Conservation (phyloP, 345 rosid species). For the Capsella bursapastoris region DNA sequence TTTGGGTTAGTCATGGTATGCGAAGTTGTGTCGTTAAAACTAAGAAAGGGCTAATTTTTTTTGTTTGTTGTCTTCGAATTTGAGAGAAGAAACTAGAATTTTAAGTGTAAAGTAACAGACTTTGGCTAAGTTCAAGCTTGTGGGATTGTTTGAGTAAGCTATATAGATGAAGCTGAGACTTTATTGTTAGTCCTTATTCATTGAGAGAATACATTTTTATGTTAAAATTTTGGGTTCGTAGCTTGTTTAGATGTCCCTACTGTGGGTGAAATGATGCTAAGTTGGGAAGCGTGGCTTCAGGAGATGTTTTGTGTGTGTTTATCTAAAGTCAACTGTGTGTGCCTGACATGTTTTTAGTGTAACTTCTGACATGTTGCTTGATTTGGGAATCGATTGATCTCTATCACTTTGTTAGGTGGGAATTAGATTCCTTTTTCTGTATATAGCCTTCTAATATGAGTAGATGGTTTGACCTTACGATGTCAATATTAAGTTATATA, state of each 20-base stretch:
- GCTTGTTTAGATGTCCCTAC: constrained; percentile 16
- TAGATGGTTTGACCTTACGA: constrained; percentile 31
- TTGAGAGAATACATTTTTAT: neutral
- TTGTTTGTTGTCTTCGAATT: neutral
- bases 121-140: constrained; percentile 7
- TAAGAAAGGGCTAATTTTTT: neutral
- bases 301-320: constrained; percentile 27
- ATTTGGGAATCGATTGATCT: constrained; percentile 34
- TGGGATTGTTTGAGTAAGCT: constrained; percentile 11
- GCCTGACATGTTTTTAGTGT: constrained; percentile 31
- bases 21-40: neutral
- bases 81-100: neutral
- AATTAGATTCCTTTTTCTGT: constrained; percentile 38
- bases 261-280: neutral
- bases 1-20: neutral
- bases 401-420: constrained; percentile 30
- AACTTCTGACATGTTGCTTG: constrained; percentile 36
- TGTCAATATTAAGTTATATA: neutral
- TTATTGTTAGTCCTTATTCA: neutral
- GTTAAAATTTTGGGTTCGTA: constrained; percentile 16
- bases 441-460: neutral
- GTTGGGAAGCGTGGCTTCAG: constrained; percentile 31
- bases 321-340: constrained; percentile 42
- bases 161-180: constrained; percentile 17
- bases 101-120: neutral